phyloP scores from a whole-genome alignment of 1,284 basidiomycete genomes.

The Nidula niveotomentosa region DNA sequence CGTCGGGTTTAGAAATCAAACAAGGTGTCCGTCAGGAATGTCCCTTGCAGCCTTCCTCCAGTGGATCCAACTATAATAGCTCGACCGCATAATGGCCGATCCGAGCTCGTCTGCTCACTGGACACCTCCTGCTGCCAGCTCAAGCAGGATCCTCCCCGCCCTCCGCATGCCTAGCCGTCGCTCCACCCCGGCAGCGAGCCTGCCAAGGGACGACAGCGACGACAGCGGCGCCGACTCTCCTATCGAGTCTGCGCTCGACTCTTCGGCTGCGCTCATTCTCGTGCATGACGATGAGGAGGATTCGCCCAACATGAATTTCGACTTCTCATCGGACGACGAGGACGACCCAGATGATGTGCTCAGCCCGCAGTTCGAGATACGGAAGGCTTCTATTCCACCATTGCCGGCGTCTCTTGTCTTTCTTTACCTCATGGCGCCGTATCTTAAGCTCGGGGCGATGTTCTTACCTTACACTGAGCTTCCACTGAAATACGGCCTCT shows the following conservation, averaged over 20 bases:
- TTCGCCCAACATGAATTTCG: conserved; percentile 31
- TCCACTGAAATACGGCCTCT: conserved; percentile 49
- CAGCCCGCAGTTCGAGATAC: conserved; percentile 39
- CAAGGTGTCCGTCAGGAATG: too few relatives aligned
- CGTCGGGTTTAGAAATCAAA: too few relatives aligned
- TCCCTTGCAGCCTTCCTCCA: too few relatives aligned
- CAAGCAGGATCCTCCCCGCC: not conserved
- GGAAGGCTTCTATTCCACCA: conserved; percentile 44
- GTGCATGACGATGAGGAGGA: conserved; percentile 46
- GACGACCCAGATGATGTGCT: conserved; percentile 41
- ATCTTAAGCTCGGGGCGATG: conserved; percentile 69
- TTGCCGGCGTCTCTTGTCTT: conserved; percentile 60
- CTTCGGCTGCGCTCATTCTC: conserved; percentile 56
- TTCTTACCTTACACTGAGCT: conserved; percentile 46
- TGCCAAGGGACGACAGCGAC: not conserved
- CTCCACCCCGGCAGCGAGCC: not conserved
- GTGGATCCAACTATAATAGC: too few relatives aligned
- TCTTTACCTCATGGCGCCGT: conserved; percentile 67
- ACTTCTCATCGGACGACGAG: conserved; percentile 48
- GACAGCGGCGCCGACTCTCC: conserved; percentile 13
- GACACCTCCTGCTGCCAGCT: too few relatives aligned
- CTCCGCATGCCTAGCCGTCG: not conserved
- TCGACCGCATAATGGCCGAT: too few relatives aligned
- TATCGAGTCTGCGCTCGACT: conserved; percentile 23
- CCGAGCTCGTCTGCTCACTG: too few relatives aligned